A percentile compares a stretch with the other conserved stretches of the same genome.
Evolutionary conservation across 2,329 filamentous ascomycete genomes (phyloP).

Genomic region (Fusarium sp.): DNA sequence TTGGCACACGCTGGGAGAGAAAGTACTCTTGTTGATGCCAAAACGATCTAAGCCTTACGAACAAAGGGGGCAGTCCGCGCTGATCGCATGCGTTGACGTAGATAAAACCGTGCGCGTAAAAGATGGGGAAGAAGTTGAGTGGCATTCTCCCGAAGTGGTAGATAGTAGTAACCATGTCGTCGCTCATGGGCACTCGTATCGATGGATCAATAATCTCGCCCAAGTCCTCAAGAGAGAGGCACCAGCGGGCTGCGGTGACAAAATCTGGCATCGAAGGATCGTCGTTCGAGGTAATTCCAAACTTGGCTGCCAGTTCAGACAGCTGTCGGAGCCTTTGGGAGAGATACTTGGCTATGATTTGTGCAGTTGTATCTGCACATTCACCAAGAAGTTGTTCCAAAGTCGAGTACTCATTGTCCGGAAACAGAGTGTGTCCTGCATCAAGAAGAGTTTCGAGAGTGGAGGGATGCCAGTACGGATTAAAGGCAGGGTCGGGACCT

Average conservation of each 20-base stretch:
- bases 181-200: not conserved
- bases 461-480: accelerated
- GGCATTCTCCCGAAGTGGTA: accelerated
- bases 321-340: not conserved
- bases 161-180: not conserved
- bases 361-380: accelerated
- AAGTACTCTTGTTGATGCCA: accelerated
- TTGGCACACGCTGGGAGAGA: not conserved
- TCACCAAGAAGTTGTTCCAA: accelerated
- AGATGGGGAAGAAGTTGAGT: not conserved
- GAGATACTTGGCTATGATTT: not conserved
- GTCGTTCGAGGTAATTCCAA: not conserved
- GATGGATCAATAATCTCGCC: not conserved
- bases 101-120: not conserved
- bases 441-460: not conserved
- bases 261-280: not conserved
- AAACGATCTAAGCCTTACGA: not conserved
- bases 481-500: no score
- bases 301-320: not conserved
- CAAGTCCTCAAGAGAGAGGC: not conserved
- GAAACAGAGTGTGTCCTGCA: not conserved
- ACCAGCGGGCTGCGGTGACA: not conserved
- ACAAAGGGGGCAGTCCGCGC: not conserved
- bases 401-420: accelerated
- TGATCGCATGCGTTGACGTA: not conserved